Base-by-base conservation (phyloP, 768 basidiomycete genomes). In the Phylloporus arenicola region DNA sequence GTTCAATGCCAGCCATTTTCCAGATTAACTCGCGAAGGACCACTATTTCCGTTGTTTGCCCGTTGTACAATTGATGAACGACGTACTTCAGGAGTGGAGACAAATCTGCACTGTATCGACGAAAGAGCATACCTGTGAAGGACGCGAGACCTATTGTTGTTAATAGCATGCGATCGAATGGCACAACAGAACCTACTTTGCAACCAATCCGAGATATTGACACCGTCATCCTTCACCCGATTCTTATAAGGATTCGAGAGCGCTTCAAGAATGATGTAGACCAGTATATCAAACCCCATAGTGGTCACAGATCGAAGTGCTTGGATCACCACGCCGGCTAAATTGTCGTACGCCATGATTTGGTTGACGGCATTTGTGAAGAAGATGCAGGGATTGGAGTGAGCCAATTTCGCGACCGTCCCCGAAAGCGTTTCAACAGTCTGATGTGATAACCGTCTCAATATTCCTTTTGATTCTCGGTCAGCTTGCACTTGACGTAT, bases 1-100 rank as follows among this genome's bases (percentile, higher is more conserved):
- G 91, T 60, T 95, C 87, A 51, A 96, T 90, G 4, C 89, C 92
- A 6, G 92, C 87, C 92, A 97, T 95, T 64, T 92, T 90, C 79
- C 84, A 87, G 45, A 98, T 91, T 45, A 99, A 72, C 61, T 95
- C 92, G 29, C 87, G 82, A n/a, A 99, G 75, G 20, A 98, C 88
- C 19, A 93, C 79, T 39, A 97, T 84, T 60, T 98, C 93, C 11
- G 88, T 85, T 1, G 89, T 81, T 62, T 92, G 84, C 31, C 83
- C 84, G 41, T 82, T 81, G 63, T 87, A 81, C 27, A 98, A 75
- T 63, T 94, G 92, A 63, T 98, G 91, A 37, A 90, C 87, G 56
- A 98, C 81, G 60, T 95, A 97, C 66, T 83, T 88, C 49, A 99
- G 69, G 45, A 98, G 75, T 1, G 90, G 86, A 0, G 84, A 83